Percentiles rank a stretch among this genome's conserved stretches.
Evolutionary conservation across 805 yeast species (phyloP).

Genomic region (Yamadazyma paraphyllophila): DNA sequence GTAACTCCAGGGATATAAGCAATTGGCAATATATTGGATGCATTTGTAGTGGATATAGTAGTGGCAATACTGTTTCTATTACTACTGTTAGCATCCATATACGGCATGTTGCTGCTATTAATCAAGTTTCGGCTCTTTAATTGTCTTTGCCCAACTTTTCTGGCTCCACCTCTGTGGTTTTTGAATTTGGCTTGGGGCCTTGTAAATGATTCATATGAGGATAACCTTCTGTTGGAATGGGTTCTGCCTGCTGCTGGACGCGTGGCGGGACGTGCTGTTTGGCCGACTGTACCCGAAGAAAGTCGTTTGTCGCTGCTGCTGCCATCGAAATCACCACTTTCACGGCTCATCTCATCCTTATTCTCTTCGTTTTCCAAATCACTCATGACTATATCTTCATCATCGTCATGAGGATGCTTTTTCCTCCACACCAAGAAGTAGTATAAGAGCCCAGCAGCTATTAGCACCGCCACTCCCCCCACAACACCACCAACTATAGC

Average conservation of each 20-base stretch:
- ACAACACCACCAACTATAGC: conserved; percentile 43
- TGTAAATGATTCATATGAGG: conserved; percentile 45
- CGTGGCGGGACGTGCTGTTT: background rate
- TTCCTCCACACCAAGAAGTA: conserved; percentile 32
- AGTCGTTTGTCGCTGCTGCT: background rate
- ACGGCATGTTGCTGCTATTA: conserved; percentile 12
- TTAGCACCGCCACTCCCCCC: conserved; percentile 33
- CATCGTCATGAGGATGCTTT: conserved; percentile 28
- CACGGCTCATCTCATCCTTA: conserved; percentile 18
- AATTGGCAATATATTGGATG: conserved; percentile 85
- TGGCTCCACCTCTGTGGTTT: conserved; percentile 16
- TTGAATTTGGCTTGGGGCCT: conserved; percentile 29
- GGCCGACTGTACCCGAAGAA: background rate
- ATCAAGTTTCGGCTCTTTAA: conserved; percentile 14
- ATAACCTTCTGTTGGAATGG: conserved; percentile 24
- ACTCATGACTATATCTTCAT: conserved; percentile 22
- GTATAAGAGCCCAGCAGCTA: conserved; percentile 25
- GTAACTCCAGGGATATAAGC: conserved; percentile 95
- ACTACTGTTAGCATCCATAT: conserved; percentile 19
- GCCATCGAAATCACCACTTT: conserved; percentile 14
- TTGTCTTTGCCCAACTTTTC: conserved; percentile 17
- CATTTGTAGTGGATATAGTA: conserved; percentile 66
- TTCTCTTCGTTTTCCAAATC: conserved; percentile 16
- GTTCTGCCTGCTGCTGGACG: background rate
- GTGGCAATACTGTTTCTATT: conserved; percentile 50